These are phyloP conservation scores for Arthrobotrys sphaeroides DNA, from an alignment of 2,329 filamentous ascomycete genomes.

Conservation along the genomic window DNA sequence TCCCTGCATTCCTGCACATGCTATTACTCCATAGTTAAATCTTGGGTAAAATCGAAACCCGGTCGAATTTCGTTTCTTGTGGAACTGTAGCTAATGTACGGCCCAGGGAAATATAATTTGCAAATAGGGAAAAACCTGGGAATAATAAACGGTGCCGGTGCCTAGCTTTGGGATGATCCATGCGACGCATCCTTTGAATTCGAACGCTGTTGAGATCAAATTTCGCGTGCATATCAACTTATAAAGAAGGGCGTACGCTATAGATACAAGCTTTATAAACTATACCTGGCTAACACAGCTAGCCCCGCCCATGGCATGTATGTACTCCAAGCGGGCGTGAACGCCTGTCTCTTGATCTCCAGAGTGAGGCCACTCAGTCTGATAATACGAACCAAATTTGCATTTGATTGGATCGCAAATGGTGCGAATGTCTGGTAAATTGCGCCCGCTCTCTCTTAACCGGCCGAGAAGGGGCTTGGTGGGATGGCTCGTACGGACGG, in stretches of 20 bases:
- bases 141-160: constrained; percentile 3
- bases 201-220: background rate
- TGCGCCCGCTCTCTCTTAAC: constrained; percentile 7
- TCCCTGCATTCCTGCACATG: constrained; percentile 6
- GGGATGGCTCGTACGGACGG: constrained; percentile 3
- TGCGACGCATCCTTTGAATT: background rate
- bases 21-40: background rate
- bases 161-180: constrained; percentile 4
- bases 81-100: background rate
- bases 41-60: constrained; percentile 9
- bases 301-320: background rate
- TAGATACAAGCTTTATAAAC: background rate
- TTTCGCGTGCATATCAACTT: background rate
- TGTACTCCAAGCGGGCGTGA: background rate
- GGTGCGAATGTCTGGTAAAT: constrained; percentile 13
- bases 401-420: constrained; percentile 15
- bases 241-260: background rate
- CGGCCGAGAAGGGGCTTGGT: constrained; percentile 1
- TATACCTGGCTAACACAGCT: background rate
- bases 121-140: background rate
- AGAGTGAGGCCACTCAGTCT: background rate
- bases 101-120: background rate
- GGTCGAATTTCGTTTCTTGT: background rate
- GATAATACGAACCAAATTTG: background rate
- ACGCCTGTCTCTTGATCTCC: constrained; percentile 5